phyloP scores from a whole-genome alignment of 2,329 filamentous ascomycete species.

The Cercospora berteroae region DNA sequence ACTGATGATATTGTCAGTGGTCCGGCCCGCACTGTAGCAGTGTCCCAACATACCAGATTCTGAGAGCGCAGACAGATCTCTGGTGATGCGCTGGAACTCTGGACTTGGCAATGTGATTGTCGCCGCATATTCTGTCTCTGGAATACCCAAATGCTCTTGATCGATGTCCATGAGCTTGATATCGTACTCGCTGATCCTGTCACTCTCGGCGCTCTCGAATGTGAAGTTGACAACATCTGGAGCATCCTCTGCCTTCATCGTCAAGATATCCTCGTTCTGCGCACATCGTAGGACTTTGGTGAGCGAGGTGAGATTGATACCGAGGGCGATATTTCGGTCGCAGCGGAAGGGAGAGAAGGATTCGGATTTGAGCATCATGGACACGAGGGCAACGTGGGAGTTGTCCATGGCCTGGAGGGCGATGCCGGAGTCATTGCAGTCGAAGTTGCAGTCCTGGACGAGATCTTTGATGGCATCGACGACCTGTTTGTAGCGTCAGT shows the following conservation, averaged over 20 bases:
- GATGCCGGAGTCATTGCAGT: slow-evolving; percentile 99
- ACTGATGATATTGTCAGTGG: slow-evolving; percentile 56
- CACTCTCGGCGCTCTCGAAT: slow-evolving; percentile 85
- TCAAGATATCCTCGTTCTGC: slow-evolving; percentile 90
- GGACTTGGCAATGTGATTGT: slow-evolving; percentile 82
- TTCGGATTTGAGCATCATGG: slow-evolving; percentile 97
- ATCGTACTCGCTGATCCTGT: slow-evolving; percentile 97
- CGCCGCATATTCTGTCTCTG: slow-evolving; percentile 96
- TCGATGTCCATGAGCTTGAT: slow-evolving; percentile 99
- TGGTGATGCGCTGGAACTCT: slow-evolving; percentile 94
- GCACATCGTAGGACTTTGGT: slow-evolving; percentile 96
- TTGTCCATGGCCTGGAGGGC: slow-evolving; percentile 99
- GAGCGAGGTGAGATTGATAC: slow-evolving; percentile 92
- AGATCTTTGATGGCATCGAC: slow-evolving; percentile 99
- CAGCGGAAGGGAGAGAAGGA: slow-evolving; percentile 93
- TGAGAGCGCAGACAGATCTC: slow-evolving; percentile 85
- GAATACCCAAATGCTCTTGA: slow-evolving; percentile 97
- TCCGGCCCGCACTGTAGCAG: not conserved
- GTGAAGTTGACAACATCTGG: slow-evolving; percentile 93
- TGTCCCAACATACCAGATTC: slow-evolving; percentile 73
- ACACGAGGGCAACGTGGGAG: slow-evolving; percentile 97
- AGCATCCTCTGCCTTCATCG: slow-evolving; percentile 94
- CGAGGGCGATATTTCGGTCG: slow-evolving; percentile 97
- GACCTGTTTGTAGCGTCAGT: slow-evolving; percentile 58
- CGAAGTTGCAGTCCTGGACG: slow-evolving; percentile 99